These are phyloP conservation scores for Phytophthora fragariaefolia DNA, from an alignment of 352 stramenopile species.

Conservation along the genomic window DNA sequence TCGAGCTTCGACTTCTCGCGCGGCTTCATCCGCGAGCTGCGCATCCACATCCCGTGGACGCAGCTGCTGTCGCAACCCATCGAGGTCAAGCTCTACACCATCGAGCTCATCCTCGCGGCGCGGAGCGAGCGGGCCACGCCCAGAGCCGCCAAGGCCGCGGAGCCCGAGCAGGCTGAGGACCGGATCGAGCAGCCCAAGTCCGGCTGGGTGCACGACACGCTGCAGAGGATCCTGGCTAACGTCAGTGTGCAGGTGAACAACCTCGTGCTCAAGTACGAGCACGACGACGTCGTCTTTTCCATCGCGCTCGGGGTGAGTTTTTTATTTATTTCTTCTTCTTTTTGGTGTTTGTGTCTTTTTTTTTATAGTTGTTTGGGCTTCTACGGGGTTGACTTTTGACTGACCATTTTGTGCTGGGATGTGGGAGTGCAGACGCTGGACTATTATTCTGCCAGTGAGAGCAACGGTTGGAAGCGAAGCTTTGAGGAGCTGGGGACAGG, in stretches of 20 bases:
- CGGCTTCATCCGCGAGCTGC: constrained; percentile 87
- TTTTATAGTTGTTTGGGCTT: not conserved
- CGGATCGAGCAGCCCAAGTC: constrained; percentile 85
- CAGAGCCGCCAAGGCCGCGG: constrained; percentile 15
- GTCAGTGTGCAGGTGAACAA: constrained; percentile 89
- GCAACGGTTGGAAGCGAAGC: constrained; percentile 57
- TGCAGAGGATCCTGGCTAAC: constrained; percentile 86
- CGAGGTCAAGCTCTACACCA: constrained; percentile 89
- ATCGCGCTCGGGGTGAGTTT: constrained; percentile 75
- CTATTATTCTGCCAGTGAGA: constrained; percentile 75
- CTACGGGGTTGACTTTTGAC: too few species aligned
- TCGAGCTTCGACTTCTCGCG: constrained; percentile 89
- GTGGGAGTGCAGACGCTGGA: constrained; percentile 58
- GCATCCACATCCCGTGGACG: constrained; percentile 91
- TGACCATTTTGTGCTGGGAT: not conserved
- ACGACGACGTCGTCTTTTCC: constrained; percentile 88
- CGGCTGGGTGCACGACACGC: constrained; percentile 78
- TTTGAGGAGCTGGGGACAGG: constrained; percentile 71
- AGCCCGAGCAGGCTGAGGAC: constrained; percentile 15
- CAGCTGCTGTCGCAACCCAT: constrained; percentile 87
- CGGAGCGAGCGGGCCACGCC: constrained; percentile 39
- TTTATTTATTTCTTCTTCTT: constrained; percentile 1
- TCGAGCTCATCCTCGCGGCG: constrained; percentile 87
- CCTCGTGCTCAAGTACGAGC: constrained; percentile 89
- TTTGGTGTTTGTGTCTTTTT: not conserved